Evolutionary conservation across 371 early-diverging fungal species (phyloP).

Genomic region (Lichtheimia ornata): DNA sequence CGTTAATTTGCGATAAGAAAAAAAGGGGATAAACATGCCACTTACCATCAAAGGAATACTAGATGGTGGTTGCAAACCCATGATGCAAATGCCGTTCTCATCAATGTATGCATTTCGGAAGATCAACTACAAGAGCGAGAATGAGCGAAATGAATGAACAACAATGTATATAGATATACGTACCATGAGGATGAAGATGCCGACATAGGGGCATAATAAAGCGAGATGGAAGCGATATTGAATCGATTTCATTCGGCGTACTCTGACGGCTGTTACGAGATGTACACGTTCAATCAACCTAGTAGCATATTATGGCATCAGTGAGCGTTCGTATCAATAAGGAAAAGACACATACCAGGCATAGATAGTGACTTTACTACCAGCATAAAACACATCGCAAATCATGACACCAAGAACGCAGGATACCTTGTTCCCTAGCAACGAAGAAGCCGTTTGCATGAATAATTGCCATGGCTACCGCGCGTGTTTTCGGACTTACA

Average conservation of each 20-base stretch:
- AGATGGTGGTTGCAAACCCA: conserved; percentile 49
- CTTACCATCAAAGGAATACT: conserved; percentile 50
- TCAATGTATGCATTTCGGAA: conserved; percentile 46
- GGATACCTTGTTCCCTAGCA: conserved; percentile 15
- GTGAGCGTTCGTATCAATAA: too few species aligned
- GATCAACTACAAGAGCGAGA: conserved; percentile 25
- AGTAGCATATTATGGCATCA: neutral
- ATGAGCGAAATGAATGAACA: neutral
- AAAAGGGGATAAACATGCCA: neutral
- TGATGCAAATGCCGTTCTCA: conserved; percentile 45
- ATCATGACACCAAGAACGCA: conserved; percentile 24
- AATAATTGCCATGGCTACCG: too few species aligned
- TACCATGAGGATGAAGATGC: conserved; percentile 52
- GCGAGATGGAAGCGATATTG: conserved; percentile 30
- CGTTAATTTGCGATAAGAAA: neutral
- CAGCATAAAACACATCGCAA: conserved; percentile 31
- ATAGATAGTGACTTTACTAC: conserved; percentile 26
- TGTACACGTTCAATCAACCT: conserved; percentile 35
- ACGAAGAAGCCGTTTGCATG: neutral
- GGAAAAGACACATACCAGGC: conserved; percentile 16
- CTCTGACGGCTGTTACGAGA: conserved; percentile 24
- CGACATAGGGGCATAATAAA: conserved; percentile 39
- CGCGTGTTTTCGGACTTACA: conserved; percentile 3
- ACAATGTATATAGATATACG: neutral
- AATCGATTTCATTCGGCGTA: conserved; percentile 18